Base-by-base conservation (phyloP, 1,139 yeast species). In the Sugiyamaella xylanicola region DNA sequence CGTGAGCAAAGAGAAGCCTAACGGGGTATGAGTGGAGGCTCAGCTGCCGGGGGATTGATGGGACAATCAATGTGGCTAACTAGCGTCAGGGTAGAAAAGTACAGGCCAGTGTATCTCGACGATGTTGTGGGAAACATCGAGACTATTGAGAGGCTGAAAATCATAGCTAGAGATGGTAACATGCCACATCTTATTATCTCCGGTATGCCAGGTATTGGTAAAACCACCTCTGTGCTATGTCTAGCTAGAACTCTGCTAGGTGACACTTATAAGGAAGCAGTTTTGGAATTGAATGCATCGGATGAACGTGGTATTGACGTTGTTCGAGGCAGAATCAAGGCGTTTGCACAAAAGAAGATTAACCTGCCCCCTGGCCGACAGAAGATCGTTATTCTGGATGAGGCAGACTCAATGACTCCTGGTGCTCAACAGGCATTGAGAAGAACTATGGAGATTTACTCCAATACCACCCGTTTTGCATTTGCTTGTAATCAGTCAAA, bases 381-480 rank as follows among this genome's bases (percentile, higher is more conserved):
- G 68, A 93, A 93, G 77, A 88, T 93, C 58, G 81, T 93, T 61
- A 91, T 92, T 54, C 74, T 92, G 60, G 98, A 92, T 72, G 98
- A 92, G 72, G 98, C 97, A 0, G 98, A 93, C 69, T 87, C 96
- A n/a, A 89, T 93, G 92, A 93, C 99, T 0, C 92, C 97, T 0
- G 97, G 96, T 48, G 99, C 99, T 0, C 99, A 93, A 72, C 97
- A 92, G 68, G 99, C 99, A 0, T 76, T 93, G 65, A 81, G 99
- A 73, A 82, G 99, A 69, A 93, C 98, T 1, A 93, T 93, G 99
- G 99, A 93, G 69, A 82, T 93, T 27, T 93, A 90, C 68, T 87
- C 97, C 29, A 87, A 87, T 68, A 86, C 97, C 3, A 93, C 99
- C 3, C 81, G 99, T 65, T 93, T 95, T 77, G 98, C 97, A 17